A percentile compares a stretch with the other conserved stretches of the same genome.
phyloP scores from a whole-genome alignment of 139 green algal genomes.

The Tetradesmus obliquus region DNA sequence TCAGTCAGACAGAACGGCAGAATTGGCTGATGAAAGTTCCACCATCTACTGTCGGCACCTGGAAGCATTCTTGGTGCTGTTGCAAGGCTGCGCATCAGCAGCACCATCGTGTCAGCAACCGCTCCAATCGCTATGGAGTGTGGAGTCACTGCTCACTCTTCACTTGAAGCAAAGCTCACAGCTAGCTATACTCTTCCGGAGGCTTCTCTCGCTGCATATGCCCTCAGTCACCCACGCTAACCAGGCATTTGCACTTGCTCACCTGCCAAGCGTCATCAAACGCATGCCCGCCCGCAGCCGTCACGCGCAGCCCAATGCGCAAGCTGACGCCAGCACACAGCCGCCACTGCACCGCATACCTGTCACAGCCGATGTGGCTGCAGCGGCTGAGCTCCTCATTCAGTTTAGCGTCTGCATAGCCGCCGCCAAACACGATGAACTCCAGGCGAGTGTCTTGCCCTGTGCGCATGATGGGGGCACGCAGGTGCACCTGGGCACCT shows the following conservation, averaged over 20 bases:
- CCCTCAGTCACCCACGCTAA: too few species aligned
- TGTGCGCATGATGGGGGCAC: background rate
- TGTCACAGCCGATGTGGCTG: background rate
- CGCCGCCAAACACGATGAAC: conserved; percentile 29
- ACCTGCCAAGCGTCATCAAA: conserved; percentile 26
- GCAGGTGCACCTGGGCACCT: conserved; percentile 26
- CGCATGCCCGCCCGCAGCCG: background rate
- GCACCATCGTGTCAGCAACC: background rate
- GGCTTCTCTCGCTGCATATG: too few species aligned
- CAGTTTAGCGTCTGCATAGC: background rate
- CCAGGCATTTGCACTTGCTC: background rate
- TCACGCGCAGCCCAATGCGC: conserved; percentile 20
- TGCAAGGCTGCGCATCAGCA: background rate
- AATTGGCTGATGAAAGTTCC: too few species aligned
- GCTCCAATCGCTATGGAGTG: too few species aligned
- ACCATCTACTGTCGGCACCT: too few species aligned
- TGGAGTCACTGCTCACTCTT: too few species aligned
- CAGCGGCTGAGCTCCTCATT: background rate
- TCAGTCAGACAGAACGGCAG: background rate
- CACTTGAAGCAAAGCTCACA: background rate
- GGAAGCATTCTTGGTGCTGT: too few species aligned
- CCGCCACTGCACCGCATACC: background rate
- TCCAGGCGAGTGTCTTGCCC: background rate
- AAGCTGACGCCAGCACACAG: background rate
- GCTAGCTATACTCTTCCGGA: too few species aligned